phyloP scores from a whole-genome alignment of 2,329 filamentous ascomycete species.

The Didymella pomorum region DNA sequence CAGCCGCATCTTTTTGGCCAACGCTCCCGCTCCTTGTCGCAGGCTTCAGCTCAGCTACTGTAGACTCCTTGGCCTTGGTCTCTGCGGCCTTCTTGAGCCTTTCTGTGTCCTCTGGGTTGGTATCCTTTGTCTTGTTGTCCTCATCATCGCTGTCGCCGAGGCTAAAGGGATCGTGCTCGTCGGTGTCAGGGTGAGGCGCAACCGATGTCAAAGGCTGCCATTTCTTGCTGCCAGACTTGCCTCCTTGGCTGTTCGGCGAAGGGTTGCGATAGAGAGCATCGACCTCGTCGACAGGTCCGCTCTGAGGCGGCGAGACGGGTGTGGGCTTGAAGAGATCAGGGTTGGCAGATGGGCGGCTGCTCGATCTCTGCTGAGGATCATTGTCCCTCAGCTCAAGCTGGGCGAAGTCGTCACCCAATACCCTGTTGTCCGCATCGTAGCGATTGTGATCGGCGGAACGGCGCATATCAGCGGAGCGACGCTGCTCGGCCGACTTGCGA shows the following conservation, averaged over 20 bases:
- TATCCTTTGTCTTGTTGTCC: slow-evolving; percentile 73
- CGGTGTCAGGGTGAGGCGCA: slow-evolving; percentile 82
- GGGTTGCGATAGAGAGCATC: slow-evolving; percentile 70
- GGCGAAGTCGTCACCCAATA: slow-evolving; percentile 88
- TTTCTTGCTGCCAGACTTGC: slow-evolving; percentile 78
- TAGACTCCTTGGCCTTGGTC: slow-evolving; percentile 41
- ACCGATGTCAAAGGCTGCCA: slow-evolving; percentile 94
- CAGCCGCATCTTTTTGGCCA: slow-evolving; percentile 56
- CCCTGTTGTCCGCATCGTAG: slow-evolving; percentile 92
- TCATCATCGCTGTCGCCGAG: slow-evolving; percentile 94
- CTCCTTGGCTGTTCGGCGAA: slow-evolving; percentile 43
- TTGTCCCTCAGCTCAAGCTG: slow-evolving; percentile 69
- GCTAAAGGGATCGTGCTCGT: slow-evolving; percentile 92
- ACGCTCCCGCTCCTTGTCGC: slow-evolving; percentile 53
- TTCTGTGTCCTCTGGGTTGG: slow-evolving; percentile 61
- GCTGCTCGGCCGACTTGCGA: slow-evolving; percentile 52
- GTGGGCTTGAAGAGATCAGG: slow-evolving; percentile 81
- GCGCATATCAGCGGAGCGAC: slow-evolving; percentile 74
- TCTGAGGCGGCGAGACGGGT: slow-evolving; percentile 60
- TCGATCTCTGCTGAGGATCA: slow-evolving; percentile 65
- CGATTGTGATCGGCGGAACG: slow-evolving; percentile 87
- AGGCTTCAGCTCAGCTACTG: slow-evolving; percentile 44
- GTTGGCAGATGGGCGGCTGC: slow-evolving; percentile 71
- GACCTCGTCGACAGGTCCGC: slow-evolving; percentile 79
- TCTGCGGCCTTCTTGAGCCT: slow-evolving; percentile 59